Evolutionary conservation across 495 filamentous ascomycete genomes (phyloP).

Genomic region (Letharia columbiana): DNA sequence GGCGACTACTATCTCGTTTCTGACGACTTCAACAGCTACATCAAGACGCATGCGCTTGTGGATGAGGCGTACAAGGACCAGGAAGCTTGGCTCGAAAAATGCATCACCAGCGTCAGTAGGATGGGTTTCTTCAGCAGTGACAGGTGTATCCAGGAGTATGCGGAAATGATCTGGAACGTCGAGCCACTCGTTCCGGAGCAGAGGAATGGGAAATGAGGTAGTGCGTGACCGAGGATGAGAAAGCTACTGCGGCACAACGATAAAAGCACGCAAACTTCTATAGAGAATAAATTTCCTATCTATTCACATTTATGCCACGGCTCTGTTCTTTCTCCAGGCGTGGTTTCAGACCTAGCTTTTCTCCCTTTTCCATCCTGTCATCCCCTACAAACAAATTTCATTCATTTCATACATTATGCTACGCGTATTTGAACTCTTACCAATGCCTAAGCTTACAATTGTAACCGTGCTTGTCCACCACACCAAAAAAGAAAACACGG

Average conservation of each 20-base stretch:
- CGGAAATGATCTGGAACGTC: constrained; percentile 82
- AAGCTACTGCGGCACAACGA: neutral
- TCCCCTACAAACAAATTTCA: neutral
- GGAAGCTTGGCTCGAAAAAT: constrained; percentile 85
- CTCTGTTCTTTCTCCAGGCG: neutral
- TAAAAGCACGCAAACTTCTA: neutral
- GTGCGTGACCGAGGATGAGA: neutral
- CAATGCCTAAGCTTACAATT: neutral
- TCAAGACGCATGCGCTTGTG: constrained; percentile 79
- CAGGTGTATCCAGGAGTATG: constrained; percentile 96
- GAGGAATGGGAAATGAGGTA: neutral
- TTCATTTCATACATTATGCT: neutral
- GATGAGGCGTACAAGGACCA: constrained; percentile 86
- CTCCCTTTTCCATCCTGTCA: neutral
- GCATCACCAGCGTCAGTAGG: constrained; percentile 72
- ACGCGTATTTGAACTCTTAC: neutral
- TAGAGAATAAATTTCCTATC: neutral
- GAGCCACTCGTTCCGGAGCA: constrained; percentile 56
- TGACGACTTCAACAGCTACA: constrained; percentile 91
- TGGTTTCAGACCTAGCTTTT: neutral
- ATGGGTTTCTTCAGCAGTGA: constrained; percentile 99
- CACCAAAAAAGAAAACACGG: neutral
- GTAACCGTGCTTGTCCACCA: no score
- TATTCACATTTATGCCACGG: neutral
- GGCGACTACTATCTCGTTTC: constrained; percentile 96